Evolutionary conservation across 1,139 yeast species (phyloP).

Genomic region (Candida gigantensis): DNA sequence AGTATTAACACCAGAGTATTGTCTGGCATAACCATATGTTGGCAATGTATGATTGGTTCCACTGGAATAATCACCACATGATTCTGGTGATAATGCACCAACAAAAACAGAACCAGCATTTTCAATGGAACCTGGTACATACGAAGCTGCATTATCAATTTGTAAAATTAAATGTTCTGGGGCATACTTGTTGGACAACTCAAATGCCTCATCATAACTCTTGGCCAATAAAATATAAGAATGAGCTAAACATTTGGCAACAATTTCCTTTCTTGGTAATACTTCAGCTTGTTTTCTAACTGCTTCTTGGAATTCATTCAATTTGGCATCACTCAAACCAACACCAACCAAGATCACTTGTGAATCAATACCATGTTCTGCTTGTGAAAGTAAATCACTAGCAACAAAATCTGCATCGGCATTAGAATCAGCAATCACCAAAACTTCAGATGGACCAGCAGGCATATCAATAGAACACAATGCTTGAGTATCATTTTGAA

Average conservation of each 20-base stretch:
- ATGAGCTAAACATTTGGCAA: slow-evolving; percentile 88
- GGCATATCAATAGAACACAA: slow-evolving; percentile 98
- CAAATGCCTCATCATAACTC: slow-evolving; percentile 74
- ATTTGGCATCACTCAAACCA: slow-evolving; percentile 57
- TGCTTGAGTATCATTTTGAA: slow-evolving; percentile 93
- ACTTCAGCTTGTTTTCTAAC: slow-evolving; percentile 78
- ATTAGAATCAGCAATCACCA: slow-evolving; percentile 82
- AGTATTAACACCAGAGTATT: slow-evolving; percentile 96
- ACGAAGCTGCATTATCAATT: slow-evolving; percentile 71
- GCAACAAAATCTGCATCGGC: slow-evolving; percentile 97
- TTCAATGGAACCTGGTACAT: slow-evolving; percentile 69
- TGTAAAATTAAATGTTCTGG: slow-evolving; percentile 97
- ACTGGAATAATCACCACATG: slow-evolving; percentile 96
- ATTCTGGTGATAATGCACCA: slow-evolving; percentile 94
- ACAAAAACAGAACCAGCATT: slow-evolving; percentile 97
- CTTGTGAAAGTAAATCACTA: slow-evolving; percentile 91
- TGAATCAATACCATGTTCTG: slow-evolving; percentile 98
- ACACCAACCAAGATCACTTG: slow-evolving; percentile 93
- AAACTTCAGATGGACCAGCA: slow-evolving; percentile 98
- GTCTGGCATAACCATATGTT: slow-evolving; percentile 96
- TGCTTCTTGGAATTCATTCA: slow-evolving; percentile 74
- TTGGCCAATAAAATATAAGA: slow-evolving; percentile 76
- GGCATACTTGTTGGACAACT: slow-evolving; percentile 84
- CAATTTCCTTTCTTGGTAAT: slow-evolving; percentile 93
- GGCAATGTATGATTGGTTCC: slow-evolving; percentile 98